Percentiles rank a stretch among this genome's conserved stretches.
phyloP scores from a whole-genome alignment of 345 rosid genomes.

The Crucihimalaya himalaica region DNA sequence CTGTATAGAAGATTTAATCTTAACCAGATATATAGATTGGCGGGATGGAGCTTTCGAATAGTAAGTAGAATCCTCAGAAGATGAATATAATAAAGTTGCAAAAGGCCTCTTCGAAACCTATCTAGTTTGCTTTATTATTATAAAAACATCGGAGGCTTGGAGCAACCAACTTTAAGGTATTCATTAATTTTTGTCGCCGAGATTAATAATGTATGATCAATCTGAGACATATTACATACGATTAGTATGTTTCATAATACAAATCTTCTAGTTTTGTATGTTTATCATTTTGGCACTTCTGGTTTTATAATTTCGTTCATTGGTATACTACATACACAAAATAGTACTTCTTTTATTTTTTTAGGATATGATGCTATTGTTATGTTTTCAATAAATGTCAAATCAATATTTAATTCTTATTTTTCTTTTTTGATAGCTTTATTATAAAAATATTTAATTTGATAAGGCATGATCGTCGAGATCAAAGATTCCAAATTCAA shows the following conservation, averaged over 20 bases:
- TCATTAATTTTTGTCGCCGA: background rate
- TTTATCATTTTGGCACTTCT: background rate
- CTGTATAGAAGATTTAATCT: background rate
- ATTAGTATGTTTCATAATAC: background rate
- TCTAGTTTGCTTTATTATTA: conserved; percentile 23
- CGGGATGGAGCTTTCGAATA: conserved; percentile 36
- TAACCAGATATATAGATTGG: background rate
- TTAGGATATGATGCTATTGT: conserved; percentile 1
- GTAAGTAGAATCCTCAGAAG: conserved; percentile 22
- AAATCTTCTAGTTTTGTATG: background rate
- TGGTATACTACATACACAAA: background rate
- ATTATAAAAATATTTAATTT: background rate
- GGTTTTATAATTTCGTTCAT: background rate
- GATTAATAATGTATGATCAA: background rate
- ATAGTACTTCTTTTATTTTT: background rate
- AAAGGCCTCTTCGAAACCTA: conserved; percentile 17
- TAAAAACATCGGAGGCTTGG: background rate
- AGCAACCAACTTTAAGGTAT: background rate
- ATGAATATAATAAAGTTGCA: conserved; percentile 3
- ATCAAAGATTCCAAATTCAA: conserved; percentile 34
- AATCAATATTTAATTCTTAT: too few relatives aligned
- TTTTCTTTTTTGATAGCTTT: background rate
- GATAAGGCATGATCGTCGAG: conserved; percentile 11
- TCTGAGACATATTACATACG: background rate
- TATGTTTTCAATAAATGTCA: conserved; percentile 6